Conservation (phyloP, 2,329 filamentous ascomycete species). For the Neofusicoccum sp. region DNA sequence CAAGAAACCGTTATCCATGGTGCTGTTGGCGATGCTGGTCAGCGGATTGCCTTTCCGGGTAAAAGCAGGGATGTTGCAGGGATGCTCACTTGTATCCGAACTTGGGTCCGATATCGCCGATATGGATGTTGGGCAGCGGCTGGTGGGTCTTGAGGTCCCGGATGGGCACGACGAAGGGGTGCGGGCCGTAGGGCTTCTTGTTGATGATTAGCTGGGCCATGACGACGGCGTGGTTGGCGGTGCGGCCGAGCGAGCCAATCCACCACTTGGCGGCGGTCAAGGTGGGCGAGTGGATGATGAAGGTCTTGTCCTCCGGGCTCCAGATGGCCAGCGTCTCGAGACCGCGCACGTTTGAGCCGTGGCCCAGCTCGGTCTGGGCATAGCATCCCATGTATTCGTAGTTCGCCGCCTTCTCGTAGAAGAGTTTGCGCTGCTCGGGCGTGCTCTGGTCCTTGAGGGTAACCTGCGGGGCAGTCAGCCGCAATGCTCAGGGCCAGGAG, state of each 20-base stretch:
- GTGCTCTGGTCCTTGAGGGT: slow-evolving; percentile 71
- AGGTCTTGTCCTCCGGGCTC: slow-evolving; percentile 71
- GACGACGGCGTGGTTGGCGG: slow-evolving; percentile 74
- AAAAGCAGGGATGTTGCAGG: background rate
- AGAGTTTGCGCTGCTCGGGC: slow-evolving; percentile 70
- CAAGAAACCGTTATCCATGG: slow-evolving; percentile 79
- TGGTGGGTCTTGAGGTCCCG: slow-evolving; percentile 68
- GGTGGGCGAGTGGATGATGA: slow-evolving; percentile 69
- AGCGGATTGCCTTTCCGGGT: background rate
- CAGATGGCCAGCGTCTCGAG: slow-evolving; percentile 70
- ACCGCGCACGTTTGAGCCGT: slow-evolving; percentile 73
- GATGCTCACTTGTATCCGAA: slow-evolving; percentile 64
- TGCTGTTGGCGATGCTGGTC: slow-evolving; percentile 39
- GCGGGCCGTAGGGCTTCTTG: slow-evolving; percentile 69
- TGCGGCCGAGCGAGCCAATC: slow-evolving; percentile 75
- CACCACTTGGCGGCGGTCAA: slow-evolving; percentile 81
- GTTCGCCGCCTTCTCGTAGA: slow-evolving; percentile 65
- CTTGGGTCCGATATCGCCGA: slow-evolving; percentile 79
- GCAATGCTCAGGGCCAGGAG: slow-evolving; percentile 12
- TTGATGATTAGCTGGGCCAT: slow-evolving; percentile 73
- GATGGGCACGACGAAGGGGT: slow-evolving; percentile 76
- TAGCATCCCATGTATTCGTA: slow-evolving; percentile 78
- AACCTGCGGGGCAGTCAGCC: slow-evolving; percentile 42
- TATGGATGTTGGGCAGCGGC: slow-evolving; percentile 66
- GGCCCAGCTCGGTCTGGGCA: slow-evolving; percentile 76